Conservation (phyloP, 306 rosid genomes). For the Fragaria iinumae region DNA sequence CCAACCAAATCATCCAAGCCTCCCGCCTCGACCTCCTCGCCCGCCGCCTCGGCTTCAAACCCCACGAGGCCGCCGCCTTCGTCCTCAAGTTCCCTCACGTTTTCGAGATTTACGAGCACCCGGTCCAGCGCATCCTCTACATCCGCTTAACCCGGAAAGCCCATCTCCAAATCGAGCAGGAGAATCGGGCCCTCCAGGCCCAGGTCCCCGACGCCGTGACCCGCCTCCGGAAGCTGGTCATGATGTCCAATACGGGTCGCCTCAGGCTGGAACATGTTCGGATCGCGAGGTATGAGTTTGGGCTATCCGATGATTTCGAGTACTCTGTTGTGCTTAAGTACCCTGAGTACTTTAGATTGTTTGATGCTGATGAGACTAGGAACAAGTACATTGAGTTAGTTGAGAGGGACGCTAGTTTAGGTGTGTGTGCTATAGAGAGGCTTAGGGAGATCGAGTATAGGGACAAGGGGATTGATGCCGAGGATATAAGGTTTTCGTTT, state of each 20-base stretch:
- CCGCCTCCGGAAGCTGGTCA: slow-evolving; percentile 66
- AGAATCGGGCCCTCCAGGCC: slow-evolving; percentile 45
- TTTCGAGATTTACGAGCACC: slow-evolving; percentile 84
- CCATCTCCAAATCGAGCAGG: slow-evolving; percentile 69
- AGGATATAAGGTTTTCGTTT: slow-evolving; percentile 68
- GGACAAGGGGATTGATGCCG: slow-evolving; percentile 28
- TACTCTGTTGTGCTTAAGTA: slow-evolving; percentile 62
- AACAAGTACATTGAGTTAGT: slow-evolving; percentile 41
- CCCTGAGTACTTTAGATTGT: slow-evolving; percentile 60
- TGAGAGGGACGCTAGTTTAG: slow-evolving; percentile 54
- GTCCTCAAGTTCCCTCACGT: slow-evolving; percentile 82
- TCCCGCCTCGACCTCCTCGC: slow-evolving; percentile 76
- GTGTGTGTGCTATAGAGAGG: slow-evolving; percentile 61
- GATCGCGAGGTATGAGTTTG: slow-evolving; percentile 64
- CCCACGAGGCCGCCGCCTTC: slow-evolving; percentile 59
- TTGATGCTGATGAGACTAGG: slow-evolving; percentile 78
- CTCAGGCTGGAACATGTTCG: slow-evolving; percentile 82
- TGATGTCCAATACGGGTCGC: slow-evolving; percentile 68
- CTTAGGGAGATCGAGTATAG: slow-evolving; percentile 80
- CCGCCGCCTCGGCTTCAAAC: slow-evolving; percentile 71
- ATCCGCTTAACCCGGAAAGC: slow-evolving; percentile 73
- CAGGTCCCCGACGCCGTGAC: slow-evolving; percentile 64
- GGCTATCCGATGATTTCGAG: slow-evolving; percentile 84
- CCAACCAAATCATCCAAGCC: slow-evolving; percentile 54
- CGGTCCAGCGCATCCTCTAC: slow-evolving; percentile 74